phyloP scores from a whole-genome alignment of 78 protist species.

The Anaeramoeba ignava region DNA sequence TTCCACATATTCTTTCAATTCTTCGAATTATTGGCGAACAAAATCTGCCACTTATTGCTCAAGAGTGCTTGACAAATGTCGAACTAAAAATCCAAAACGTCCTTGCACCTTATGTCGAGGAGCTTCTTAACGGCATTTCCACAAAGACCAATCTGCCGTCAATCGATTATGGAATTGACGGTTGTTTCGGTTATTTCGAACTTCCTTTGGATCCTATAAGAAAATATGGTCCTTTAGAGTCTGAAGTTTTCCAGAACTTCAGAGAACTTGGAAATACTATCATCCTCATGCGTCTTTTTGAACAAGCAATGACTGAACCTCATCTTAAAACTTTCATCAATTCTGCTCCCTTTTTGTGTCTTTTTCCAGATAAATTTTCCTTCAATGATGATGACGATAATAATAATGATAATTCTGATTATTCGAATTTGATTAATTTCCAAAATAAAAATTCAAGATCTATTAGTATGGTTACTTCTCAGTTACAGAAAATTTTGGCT shows the following conservation, averaged over 20 bases:
- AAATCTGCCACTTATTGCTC: neutral
- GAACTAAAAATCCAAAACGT: conserved; percentile 23
- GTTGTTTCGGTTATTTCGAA: conserved; percentile 51
- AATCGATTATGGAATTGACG: conserved; percentile 47
- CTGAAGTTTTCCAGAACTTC: conserved; percentile 61
- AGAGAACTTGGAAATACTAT: conserved; percentile 57
- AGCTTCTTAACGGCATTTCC: conserved; percentile 51
- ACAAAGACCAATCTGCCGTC: conserved; percentile 33
- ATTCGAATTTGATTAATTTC: too few relatives aligned
- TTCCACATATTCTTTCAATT: neutral
- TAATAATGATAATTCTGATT: too few relatives aligned
- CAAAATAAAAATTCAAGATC: too few relatives aligned
- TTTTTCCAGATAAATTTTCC: too few relatives aligned
- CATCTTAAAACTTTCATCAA: too few relatives aligned
- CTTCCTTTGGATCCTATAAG: conserved; percentile 31
- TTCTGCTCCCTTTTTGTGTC: too few relatives aligned
- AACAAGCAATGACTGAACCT: too few relatives aligned
- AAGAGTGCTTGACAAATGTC: neutral
- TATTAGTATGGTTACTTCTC: too few relatives aligned
- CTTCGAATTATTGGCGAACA: conserved; percentile 10
- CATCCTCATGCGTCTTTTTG: conserved; percentile 40
- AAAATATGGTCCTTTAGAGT: conserved; percentile 44
- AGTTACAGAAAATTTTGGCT: too few relatives aligned
- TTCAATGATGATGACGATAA: too few relatives aligned
- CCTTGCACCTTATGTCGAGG: conserved; percentile 56